Evolutionary conservation across 2,329 filamentous ascomycete species (phyloP), one percentile per base, ranked within the genome.

Genomic region (Monosporascus ibericus): DNA sequence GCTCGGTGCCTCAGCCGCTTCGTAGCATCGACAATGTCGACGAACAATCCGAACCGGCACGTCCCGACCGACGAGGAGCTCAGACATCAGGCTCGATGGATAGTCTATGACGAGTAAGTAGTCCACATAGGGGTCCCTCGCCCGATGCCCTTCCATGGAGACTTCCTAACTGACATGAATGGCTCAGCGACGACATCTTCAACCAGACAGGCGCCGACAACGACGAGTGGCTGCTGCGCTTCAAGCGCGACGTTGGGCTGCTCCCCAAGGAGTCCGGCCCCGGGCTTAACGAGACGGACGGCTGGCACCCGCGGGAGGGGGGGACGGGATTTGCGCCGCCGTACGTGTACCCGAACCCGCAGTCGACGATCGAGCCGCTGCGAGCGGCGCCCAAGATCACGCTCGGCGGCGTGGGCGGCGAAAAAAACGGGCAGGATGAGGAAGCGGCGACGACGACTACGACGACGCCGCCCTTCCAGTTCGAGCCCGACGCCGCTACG

Each of bases 161-260:
- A 11, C 20, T 27, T 1, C 34, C 5, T 24, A 44, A 15, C 40
- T 44, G 11, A 44, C 40, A 25, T 44, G n/a, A 20, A 18, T 11
- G 11, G 17, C 18, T 15, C 44, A 82, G 79, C 52, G 82, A 85
- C 52, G 82, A 85, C 59, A 79, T 80, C 2, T 84, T 81, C 78
- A 85, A 85, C 63, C 78, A 82, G 58, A 85, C 82, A 0, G 79
- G 80, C 1, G 81, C 81, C 30, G 82, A 85, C 60, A 85, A 85
- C 57, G 74, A 72, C 1, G 81, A 85, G 65, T 86, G 82, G 82
- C 72, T 86, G 14, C 72, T 76, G 52, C 75, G 81, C 44, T 85
- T 86, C 70, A 85, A 86, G 65, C 75, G 80, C 11, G 75, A 81
- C 47, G 73, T 70, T 1, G 80, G 80, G 18, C 76, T 85, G 30